Conservation (phyloP, 202 grass and related monocot genomes). For the Eragrostis tef region DNA sequence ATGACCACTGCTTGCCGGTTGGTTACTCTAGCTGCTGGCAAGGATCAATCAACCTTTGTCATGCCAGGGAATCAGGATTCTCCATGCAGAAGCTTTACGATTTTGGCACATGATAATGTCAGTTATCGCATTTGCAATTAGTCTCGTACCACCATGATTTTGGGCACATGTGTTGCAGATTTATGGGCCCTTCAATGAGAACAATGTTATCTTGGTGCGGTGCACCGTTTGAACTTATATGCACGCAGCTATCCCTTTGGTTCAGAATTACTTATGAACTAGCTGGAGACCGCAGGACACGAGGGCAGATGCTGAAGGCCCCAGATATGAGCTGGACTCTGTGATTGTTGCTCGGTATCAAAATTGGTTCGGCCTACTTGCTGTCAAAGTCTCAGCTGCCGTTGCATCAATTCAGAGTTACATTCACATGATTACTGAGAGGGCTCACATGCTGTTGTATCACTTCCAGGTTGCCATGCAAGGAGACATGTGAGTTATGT, state of each 20-base stretch:
- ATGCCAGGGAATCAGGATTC: constrained; percentile 37
- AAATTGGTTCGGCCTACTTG: not conserved
- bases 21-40: constrained; percentile 27
- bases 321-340: constrained; percentile 52
- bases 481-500: constrained; percentile 43
- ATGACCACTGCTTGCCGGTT: not conserved
- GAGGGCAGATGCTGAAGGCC: constrained; percentile 38
- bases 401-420: constrained; percentile 44
- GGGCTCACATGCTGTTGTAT: constrained; percentile 59
- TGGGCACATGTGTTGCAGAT: constrained; percentile 36
- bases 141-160: constrained; percentile 45
- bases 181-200: constrained; percentile 26
- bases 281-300: constrained; percentile 13
- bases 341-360: constrained; percentile 38
- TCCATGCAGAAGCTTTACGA: constrained; percentile 43
- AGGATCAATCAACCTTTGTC: constrained; percentile 20
- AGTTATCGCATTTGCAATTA: not conserved
- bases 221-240: constrained; percentile 37
- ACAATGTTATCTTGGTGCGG: constrained; percentile 39
- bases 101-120: constrained; percentile 40
- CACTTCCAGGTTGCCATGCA: constrained; percentile 32
- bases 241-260: constrained; percentile 30
- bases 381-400: constrained; percentile 45
- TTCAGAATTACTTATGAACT: constrained; percentile 48
- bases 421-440: constrained; percentile 53